phyloP scores from a whole-genome alignment of 805 yeast genomes.

The Pichia insulana region DNA sequence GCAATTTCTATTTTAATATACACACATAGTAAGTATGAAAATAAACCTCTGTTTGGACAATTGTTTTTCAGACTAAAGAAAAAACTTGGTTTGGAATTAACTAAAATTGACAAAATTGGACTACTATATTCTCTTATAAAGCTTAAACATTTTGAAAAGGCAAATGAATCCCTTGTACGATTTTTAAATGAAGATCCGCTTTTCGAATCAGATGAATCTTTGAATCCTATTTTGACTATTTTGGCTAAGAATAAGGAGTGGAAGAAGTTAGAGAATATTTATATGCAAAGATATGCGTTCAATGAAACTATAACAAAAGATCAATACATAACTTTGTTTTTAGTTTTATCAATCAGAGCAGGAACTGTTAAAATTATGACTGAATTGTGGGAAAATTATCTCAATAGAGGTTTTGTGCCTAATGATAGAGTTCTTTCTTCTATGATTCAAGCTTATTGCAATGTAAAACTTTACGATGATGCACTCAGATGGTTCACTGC shows the following conservation, averaged over 20 bases:
- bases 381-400: slow-evolving; percentile 35
- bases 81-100: slow-evolving; percentile 4
- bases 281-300: slow-evolving; percentile 47
- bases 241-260: slow-evolving; percentile 29
- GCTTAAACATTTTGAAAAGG: slow-evolving; percentile 11
- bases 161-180: slow-evolving; percentile 7
- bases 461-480: slow-evolving; percentile 28
- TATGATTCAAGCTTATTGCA: slow-evolving; percentile 35
- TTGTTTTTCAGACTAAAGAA: slow-evolving; percentile 11
- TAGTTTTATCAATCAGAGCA: slow-evolving; percentile 48
- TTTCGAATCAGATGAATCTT: slow-evolving; percentile 14
- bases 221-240: slow-evolving; percentile 13
- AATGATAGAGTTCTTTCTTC: slow-evolving; percentile 35
- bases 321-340: slow-evolving; percentile 57
- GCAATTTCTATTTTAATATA: slow-evolving; percentile 17
- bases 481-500: slow-evolving; percentile 31
- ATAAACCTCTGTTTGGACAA: slow-evolving; percentile 9
- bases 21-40: slow-evolving; percentile 19
- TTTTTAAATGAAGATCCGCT: slow-evolving; percentile 4
- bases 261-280: slow-evolving; percentile 45
- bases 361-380: slow-evolving; percentile 31
- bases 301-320: slow-evolving; percentile 40
- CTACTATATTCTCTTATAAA: slow-evolving; percentile 13
- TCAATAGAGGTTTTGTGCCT: slow-evolving; percentile 40
- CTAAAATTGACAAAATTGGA: slow-evolving; percentile 16